phyloP scores from a whole-genome alignment of 176 grass and related monocot genomes.

The Carex scoparia region DNA sequence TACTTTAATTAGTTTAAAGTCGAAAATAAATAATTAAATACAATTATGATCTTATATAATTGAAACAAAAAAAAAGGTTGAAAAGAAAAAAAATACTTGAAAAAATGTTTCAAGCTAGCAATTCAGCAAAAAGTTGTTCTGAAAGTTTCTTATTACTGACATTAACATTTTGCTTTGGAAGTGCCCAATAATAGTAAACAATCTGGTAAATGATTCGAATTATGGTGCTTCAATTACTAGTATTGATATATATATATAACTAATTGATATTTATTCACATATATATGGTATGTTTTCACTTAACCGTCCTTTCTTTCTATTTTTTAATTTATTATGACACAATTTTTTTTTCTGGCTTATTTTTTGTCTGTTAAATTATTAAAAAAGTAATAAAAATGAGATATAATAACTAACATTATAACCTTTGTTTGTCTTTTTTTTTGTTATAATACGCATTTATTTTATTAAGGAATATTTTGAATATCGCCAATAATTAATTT shows the following conservation, averaged over 20 bases:
- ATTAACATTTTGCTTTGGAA: background rate
- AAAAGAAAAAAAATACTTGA: too few relatives aligned
- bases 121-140: too few relatives aligned
- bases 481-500: background rate
- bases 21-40: background rate
- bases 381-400: background rate
- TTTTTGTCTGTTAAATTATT: background rate
- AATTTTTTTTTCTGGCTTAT: too few relatives aligned
- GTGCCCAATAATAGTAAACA: background rate
- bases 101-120: too few relatives aligned
- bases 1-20: background rate
- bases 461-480: too few relatives aligned
- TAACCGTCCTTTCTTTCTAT: too few relatives aligned
- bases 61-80: background rate
- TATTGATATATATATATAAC: too few relatives aligned
- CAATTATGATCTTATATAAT: background rate
- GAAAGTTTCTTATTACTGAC: background rate
- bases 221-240: too few relatives aligned
- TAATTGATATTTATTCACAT: too few relatives aligned
- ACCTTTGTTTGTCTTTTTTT: background rate
- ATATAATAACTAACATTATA: background rate
- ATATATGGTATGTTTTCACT: too few relatives aligned
- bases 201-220: too few relatives aligned
- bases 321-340: too few relatives aligned
- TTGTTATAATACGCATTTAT: background rate